Evolutionary conservation across 2,329 filamentous ascomycete genomes (phyloP), one percentile per base, ranked within the genome.

Genomic region (Pseudogymnoascus sp.): DNA sequence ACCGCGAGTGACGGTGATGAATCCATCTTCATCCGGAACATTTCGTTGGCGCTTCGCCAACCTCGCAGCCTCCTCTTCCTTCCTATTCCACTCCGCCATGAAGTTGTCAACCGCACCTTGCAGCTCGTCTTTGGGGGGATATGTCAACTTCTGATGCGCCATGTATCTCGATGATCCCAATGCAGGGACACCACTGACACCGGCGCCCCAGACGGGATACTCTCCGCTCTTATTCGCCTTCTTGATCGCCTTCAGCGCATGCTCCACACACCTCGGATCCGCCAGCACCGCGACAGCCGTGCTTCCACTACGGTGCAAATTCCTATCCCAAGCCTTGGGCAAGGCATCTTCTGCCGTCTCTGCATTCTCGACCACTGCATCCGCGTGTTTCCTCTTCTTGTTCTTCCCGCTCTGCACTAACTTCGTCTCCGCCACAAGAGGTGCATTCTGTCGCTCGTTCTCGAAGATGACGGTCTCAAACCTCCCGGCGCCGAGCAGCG

Each of bases 1-100:
- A 26, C 92, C 92, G 62, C 90, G 83, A 1, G 88, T 89, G 23
- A 99, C 95, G 3, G 93, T 97, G 59, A 97, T 83, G 74, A 99
- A 99, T 1, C 95, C 95, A 75, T 99, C 95, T 72, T 91, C 93
- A 74, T 99, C 95, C 0, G 93, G 91, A 70, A 91, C 87, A 68
- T 89, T 88, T 65, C 90, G 86, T 65, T 88, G 78, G 63, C 83
- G 78, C 77, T 84, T 86, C 72, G 77, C 88, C 72, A 79, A 82
- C 77, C 78, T 87, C 67, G 72, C 82, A 69, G 80, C 87, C 75
- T 80, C 88, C 76, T 75, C 85, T 80, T 83, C 89, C 77, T 80
- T 90, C 77, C 72, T 83, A 77, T 81, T 89, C 78, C 92, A 97
- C n/a, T 86, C 80, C 21, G 84, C 83, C 82, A 97, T 96, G 79